Conservation (phyloP, 164 flowering plant species). For the Magnolia kwangsiensis region DNA sequence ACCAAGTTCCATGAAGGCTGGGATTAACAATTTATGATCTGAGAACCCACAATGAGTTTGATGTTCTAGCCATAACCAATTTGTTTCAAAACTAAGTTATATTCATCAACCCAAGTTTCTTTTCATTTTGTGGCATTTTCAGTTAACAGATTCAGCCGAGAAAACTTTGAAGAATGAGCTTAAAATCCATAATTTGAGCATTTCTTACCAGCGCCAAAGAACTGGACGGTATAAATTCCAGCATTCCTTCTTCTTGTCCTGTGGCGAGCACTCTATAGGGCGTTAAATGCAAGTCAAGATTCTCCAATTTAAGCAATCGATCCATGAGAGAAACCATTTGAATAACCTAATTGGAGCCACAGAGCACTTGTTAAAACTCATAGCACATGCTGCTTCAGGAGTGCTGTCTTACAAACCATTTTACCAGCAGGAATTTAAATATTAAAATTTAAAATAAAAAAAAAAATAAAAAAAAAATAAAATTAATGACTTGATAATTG, state of each 20-base stretch:
- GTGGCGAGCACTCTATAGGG: constrained; percentile 99
- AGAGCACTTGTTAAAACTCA: constrained; percentile 3
- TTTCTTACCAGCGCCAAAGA: constrained; percentile 83
- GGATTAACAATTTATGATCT: too few relatives aligned
- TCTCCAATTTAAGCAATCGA: constrained; percentile 89
- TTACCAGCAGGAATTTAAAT: background rate
- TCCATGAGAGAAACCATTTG: constrained; percentile 99
- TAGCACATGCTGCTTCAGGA: background rate
- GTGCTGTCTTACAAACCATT: background rate
- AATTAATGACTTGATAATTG: background rate
- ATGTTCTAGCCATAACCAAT: too few relatives aligned
- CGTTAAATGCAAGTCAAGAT: constrained; percentile 92
- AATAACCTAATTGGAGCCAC: constrained; percentile 60
- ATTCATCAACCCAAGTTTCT: too few relatives aligned
- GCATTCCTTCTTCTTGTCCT: constrained; percentile 98
- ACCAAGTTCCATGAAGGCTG: background rate
- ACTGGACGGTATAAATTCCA: constrained; percentile 96
- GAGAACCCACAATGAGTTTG: too few relatives aligned
- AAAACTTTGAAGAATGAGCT: background rate
- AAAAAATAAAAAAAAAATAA: too few relatives aligned
- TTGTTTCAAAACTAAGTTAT: too few relatives aligned
- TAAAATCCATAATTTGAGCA: background rate
- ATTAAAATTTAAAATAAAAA: too few relatives aligned
- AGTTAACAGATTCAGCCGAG: background rate
- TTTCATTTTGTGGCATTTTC: too few relatives aligned